These are phyloP conservation scores for Casaregolazyma suthepensis DNA, from an alignment of 1,139 yeast species.

Conservation along the genomic window DNA sequence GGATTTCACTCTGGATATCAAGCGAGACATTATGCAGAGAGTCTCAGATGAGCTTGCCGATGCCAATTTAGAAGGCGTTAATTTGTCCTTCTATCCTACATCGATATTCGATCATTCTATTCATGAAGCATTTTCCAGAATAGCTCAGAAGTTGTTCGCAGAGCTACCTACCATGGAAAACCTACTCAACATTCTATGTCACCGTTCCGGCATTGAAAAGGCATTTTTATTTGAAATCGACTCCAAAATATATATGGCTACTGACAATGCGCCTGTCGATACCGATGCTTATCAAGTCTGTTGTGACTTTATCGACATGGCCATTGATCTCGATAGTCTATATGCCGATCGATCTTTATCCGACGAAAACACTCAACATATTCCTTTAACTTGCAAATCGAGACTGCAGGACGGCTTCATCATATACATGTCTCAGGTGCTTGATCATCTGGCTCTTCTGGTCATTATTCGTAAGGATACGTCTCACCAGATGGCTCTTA, in stretches of 20 bases:
- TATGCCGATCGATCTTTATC: conserved; percentile 23
- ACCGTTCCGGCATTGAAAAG: conserved; percentile 85
- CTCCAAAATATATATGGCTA: conserved; percentile 92
- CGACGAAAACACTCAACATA: conserved; percentile 10
- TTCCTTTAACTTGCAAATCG: conserved; percentile 55
- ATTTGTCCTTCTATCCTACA: conserved; percentile 84
- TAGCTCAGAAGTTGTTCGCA: conserved; percentile 83
- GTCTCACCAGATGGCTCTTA: conserved; percentile 51
- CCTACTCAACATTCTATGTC: conserved; percentile 80
- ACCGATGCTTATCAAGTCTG: conserved; percentile 94
- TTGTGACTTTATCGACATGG: conserved; percentile 92
- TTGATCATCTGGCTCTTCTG: conserved; percentile 85
- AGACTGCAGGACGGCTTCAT: conserved; percentile 76
- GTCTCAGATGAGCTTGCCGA: conserved; percentile 90
- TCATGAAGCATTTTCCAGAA: conserved; percentile 90
- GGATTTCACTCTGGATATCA: conserved; percentile 90
- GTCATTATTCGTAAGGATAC: conserved; percentile 67
- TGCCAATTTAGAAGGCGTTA: conserved; percentile 85
- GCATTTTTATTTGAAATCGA: conserved; percentile 87
- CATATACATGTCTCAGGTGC: conserved; percentile 82
- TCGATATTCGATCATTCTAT: conserved; percentile 94
- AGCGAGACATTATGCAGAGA: conserved; percentile 92
- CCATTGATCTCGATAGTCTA: conserved; percentile 66
- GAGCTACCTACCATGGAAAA: conserved; percentile 87
- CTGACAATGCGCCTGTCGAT: conserved; percentile 93